phyloP scores from a whole-genome alignment of 345 rosid genomes.

The Arabidopsis suecica region DNA sequence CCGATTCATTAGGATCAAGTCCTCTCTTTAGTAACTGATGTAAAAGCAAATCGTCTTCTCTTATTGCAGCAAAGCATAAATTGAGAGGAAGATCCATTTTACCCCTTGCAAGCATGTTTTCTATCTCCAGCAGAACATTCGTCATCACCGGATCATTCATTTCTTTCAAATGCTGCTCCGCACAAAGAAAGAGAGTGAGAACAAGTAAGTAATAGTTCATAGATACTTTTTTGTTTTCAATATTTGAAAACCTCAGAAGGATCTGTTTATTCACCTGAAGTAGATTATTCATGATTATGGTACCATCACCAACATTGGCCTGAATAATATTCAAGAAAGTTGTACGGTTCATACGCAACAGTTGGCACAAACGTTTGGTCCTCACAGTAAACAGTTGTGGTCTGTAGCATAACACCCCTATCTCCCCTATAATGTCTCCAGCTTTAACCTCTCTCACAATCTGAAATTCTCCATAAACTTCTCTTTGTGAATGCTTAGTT shows the following conservation, averaged over 20 bases:
- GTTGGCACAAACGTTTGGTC: slow-evolving; percentile 87
- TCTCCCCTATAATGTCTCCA: slow-evolving; percentile 87
- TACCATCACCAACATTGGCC: slow-evolving; percentile 93
- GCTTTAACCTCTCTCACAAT: slow-evolving; percentile 69
- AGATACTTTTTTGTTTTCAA: neutral
- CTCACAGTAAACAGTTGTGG: slow-evolving; percentile 91
- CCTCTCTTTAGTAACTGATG: slow-evolving; percentile 78
- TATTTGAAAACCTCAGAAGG: neutral
- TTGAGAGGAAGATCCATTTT: slow-evolving; percentile 79
- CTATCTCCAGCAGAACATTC: slow-evolving; percentile 66
- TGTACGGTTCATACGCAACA: slow-evolving; percentile 84
- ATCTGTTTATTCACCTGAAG: slow-evolving; percentile 62
- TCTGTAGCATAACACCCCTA: slow-evolving; percentile 83
- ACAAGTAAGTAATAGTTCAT: neutral
- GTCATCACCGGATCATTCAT: slow-evolving; percentile 72
- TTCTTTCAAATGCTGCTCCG: slow-evolving; percentile 70
- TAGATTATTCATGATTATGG: slow-evolving; percentile 87
- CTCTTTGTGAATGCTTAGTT: slow-evolving; percentile 20
- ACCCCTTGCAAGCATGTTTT: slow-evolving; percentile 81
- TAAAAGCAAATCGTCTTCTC: slow-evolving; percentile 83
- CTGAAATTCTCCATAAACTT: slow-evolving; percentile 49
- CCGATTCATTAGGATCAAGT: slow-evolving; percentile 84
- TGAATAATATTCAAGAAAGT: slow-evolving; percentile 83
- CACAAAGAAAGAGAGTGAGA: neutral
- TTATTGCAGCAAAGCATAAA: slow-evolving; percentile 71